phyloP scores from a whole-genome alignment of 345 rosid species.

The Arabidopsis thaliana region DNA sequence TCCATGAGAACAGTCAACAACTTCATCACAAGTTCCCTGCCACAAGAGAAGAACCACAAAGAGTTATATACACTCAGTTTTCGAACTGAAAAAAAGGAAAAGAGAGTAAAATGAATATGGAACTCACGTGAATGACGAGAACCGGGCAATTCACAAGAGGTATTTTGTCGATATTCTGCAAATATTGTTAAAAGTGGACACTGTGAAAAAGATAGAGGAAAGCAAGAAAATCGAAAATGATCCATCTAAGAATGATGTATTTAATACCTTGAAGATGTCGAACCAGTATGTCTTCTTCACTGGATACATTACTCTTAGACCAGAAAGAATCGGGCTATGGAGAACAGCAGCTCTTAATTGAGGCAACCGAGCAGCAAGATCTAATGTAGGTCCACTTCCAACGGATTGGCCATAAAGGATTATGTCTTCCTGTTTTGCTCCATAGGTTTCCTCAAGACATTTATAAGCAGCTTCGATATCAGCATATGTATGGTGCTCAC shows the following conservation, averaged over 20 bases:
- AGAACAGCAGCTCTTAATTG: slow-evolving; percentile 83
- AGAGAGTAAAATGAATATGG: not conserved
- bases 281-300: slow-evolving; percentile 98
- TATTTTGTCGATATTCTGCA: slow-evolving; percentile 97
- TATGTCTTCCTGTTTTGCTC: slow-evolving; percentile 83
- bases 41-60: slow-evolving; percentile 19
- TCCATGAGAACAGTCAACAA: slow-evolving; percentile 93
- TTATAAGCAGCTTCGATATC: slow-evolving; percentile 96
- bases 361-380: slow-evolving; percentile 83
- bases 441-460: slow-evolving; percentile 93
- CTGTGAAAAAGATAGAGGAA: slow-evolving; percentile 3
- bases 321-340: slow-evolving; percentile 97
- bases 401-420: slow-evolving; percentile 98
- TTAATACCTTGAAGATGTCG: slow-evolving; percentile 89
- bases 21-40: slow-evolving; percentile 97
- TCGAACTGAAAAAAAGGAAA: not conserved
- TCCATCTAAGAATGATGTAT: slow-evolving; percentile 2
- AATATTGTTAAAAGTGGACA: slow-evolving; percentile 9
- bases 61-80: not conserved
- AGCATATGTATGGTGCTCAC: slow-evolving; percentile 95
- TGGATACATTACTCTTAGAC: slow-evolving; percentile 97
- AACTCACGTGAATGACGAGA: slow-evolving; percentile 92
- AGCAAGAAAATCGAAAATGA: not conserved
- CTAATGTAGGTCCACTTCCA: slow-evolving; percentile 98
- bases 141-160: slow-evolving; percentile 92